A percentile compares a stretch with the other conserved stretches of the same genome.
phyloP scores from a whole-genome alignment of 2,329 filamentous ascomycete genomes.

The Colletotrichum karsti region DNA sequence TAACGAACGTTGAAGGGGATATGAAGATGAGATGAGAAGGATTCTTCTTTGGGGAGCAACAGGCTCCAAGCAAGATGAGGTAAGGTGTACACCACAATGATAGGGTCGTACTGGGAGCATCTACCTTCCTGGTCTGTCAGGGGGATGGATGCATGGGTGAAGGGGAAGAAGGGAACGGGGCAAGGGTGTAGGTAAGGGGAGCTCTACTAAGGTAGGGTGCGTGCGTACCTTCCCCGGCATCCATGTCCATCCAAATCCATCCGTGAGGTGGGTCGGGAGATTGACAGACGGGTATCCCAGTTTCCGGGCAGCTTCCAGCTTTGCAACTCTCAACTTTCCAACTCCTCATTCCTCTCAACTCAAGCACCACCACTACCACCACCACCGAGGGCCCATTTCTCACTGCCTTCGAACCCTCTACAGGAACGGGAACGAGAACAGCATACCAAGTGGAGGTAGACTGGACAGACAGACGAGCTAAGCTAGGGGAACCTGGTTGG shows the following conservation, averaged over 20 bases:
- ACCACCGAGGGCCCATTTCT: too few relatives aligned
- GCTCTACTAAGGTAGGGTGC: slow-evolving; percentile 15
- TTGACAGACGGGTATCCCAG: slow-evolving; percentile 14
- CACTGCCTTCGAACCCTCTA: too few relatives aligned
- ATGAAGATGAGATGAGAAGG: background rate
- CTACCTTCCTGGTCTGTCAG: too few relatives aligned
- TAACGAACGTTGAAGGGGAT: background rate
- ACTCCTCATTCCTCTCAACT: too few relatives aligned
- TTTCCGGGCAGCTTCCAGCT: background rate
- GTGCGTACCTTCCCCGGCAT: slow-evolving; percentile 5
- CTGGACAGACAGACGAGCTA: too few relatives aligned
- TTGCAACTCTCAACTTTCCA: background rate
- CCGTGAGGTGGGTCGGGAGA: slow-evolving; percentile 20
- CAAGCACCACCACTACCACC: too few relatives aligned
- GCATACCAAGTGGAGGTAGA: too few relatives aligned
- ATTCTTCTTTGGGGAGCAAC: too few relatives aligned
- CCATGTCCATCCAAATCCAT: background rate
- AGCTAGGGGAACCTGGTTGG: too few relatives aligned
- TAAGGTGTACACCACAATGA: background rate
- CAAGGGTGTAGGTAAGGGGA: too few relatives aligned
- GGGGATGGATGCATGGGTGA: too few relatives aligned
- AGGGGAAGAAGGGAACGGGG: background rate
- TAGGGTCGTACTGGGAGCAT: background rate
- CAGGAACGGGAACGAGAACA: too few relatives aligned
- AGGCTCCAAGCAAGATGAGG: background rate